Evolutionary conservation across 2,329 filamentous ascomycete species (phyloP).

Genomic region (Graphium sp.): DNA sequence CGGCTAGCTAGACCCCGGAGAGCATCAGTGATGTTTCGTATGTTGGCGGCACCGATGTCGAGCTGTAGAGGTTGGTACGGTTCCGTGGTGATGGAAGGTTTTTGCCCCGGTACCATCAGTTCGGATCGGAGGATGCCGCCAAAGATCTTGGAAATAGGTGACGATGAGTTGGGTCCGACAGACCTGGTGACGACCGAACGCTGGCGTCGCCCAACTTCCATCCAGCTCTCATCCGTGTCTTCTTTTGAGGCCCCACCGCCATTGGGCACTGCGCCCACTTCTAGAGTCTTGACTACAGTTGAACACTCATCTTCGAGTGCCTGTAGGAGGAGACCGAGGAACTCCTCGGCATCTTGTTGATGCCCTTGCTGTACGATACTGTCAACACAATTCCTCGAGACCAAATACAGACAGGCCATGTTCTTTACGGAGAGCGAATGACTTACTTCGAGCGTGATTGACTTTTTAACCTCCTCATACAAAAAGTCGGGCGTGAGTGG

Average conservation of each 20-base stretch:
- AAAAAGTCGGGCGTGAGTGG: conserved; percentile 88
- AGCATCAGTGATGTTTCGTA: conserved; percentile 85
- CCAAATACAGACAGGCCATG: no score
- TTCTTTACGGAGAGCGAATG: no score
- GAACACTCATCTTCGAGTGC: conserved; percentile 87
- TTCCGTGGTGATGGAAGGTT: conserved; percentile 81
- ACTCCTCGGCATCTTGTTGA: conserved; percentile 96
- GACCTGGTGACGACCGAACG: conserved; percentile 73
- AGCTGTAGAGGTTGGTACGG: conserved; percentile 90
- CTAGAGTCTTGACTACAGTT: conserved; percentile 60
- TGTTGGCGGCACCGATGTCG: conserved; percentile 75
- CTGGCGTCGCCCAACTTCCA: conserved; percentile 88
- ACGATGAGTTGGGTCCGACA: conserved; percentile 58
- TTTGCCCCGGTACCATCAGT: conserved; percentile 68
- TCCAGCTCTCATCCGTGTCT: conserved; percentile 51
- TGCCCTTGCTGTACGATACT: conserved; percentile 63
- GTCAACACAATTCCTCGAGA: no score
- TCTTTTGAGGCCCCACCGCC: conserved; percentile 11
- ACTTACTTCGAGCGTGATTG: conserved; percentile 76
- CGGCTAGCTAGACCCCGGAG: conserved; percentile 69
- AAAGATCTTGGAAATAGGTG: conserved; percentile 87
- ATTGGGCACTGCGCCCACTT: conserved; percentile 21
- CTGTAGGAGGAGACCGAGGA: conserved; percentile 82
- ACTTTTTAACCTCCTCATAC: conserved; percentile 75
- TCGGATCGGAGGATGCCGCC: conserved; percentile 83